phyloP scores from a whole-genome alignment of 805 yeast genomes.

The Cyberlindnera xylosilytica region DNA sequence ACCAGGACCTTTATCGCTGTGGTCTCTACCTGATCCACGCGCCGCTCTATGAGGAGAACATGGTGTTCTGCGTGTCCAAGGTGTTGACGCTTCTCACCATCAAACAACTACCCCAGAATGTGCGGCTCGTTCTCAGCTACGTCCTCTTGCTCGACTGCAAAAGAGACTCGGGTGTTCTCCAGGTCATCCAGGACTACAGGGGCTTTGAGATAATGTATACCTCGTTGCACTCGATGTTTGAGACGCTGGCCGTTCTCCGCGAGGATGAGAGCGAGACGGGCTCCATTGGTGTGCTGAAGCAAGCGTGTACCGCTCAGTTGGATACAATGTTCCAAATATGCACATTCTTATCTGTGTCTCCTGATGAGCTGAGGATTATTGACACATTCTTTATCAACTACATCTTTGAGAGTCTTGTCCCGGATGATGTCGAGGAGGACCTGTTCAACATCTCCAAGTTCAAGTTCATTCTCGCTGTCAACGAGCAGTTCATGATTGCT shows the following conservation, averaged over 20 bases:
- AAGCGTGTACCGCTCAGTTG: slow-evolving; percentile 42
- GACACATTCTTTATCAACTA: slow-evolving; percentile 44
- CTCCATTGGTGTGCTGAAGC: slow-evolving; percentile 32
- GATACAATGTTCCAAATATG: slow-evolving; percentile 56
- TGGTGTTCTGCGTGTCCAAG: slow-evolving; percentile 47
- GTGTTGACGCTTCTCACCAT: slow-evolving; percentile 43
- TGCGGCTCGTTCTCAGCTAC: slow-evolving; percentile 41
- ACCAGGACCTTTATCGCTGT: slow-evolving; percentile 35
- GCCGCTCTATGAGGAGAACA: slow-evolving; percentile 33
- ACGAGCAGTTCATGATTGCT: slow-evolving; percentile 83
- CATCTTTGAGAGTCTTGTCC: slow-evolving; percentile 44
- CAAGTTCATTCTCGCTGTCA: slow-evolving; percentile 67
- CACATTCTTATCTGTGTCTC: slow-evolving; percentile 42
- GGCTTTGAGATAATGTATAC: slow-evolving; percentile 47
- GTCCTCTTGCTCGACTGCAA: slow-evolving; percentile 44
- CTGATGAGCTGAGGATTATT: slow-evolving; percentile 39
- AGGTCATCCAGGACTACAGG: slow-evolving; percentile 46
- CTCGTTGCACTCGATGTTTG: slow-evolving; percentile 34
- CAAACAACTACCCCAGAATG: slow-evolving; percentile 32
- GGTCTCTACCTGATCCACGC: slow-evolving; percentile 34
- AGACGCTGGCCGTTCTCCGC: slow-evolving; percentile 16
- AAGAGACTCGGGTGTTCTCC: slow-evolving; percentile 38
- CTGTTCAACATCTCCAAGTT: slow-evolving; percentile 64
- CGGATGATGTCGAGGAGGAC: slow-evolving; percentile 47
- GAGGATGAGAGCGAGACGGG: slow-evolving; percentile 32